These are phyloP conservation scores for Globisporangium nunn DNA, from an alignment of 352 stramenopile species.

Conservation along the genomic window DNA sequence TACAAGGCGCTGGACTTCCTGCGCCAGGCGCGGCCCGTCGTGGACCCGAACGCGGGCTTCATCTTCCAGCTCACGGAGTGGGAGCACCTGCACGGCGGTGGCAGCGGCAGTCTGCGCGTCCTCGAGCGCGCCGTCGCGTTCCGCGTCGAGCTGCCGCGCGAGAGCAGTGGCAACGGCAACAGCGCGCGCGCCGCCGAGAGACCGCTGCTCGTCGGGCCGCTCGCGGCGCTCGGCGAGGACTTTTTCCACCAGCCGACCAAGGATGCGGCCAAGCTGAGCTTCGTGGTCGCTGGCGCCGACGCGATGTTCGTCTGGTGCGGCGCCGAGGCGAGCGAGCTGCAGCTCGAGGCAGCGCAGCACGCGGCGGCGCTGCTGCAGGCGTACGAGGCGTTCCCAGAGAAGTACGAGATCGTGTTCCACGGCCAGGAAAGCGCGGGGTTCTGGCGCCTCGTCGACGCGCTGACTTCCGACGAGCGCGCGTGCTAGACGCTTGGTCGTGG, in stretches of 20 bases:
- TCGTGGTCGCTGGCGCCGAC: slow-evolving; percentile 64
- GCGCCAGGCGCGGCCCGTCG: slow-evolving; percentile 57
- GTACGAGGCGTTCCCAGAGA: slow-evolving; percentile 67
- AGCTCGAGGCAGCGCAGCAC: slow-evolving; percentile 52
- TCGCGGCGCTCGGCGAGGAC: slow-evolving; percentile 37
- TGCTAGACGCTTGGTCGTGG: neutral
- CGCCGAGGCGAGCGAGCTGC: slow-evolving; percentile 33
- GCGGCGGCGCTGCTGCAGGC: slow-evolving; percentile 59
- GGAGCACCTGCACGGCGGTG: slow-evolving; percentile 59
- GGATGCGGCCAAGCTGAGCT: slow-evolving; percentile 49
- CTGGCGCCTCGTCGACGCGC: slow-evolving; percentile 51
- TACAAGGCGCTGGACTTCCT: slow-evolving; percentile 80
- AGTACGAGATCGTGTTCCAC: slow-evolving; percentile 65
- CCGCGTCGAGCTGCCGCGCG: slow-evolving; percentile 54
- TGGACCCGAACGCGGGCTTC: slow-evolving; percentile 83
- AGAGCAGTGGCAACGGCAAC: slow-evolving; percentile 23
- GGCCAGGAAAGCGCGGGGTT: slow-evolving; percentile 65
- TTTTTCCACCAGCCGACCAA: slow-evolving; percentile 51
- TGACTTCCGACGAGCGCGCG: slow-evolving; percentile 24
- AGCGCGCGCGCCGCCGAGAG: slow-evolving; percentile 26
- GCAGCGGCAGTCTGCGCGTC: slow-evolving; percentile 23
- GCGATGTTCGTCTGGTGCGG: slow-evolving; percentile 84
- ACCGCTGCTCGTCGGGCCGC: slow-evolving; percentile 50
- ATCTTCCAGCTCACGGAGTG: slow-evolving; percentile 88
- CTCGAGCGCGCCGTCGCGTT: slow-evolving; percentile 55